These are phyloP conservation scores for Fagus sylvatica DNA, from an alignment of 306 rosid species.

Conservation along the genomic window DNA sequence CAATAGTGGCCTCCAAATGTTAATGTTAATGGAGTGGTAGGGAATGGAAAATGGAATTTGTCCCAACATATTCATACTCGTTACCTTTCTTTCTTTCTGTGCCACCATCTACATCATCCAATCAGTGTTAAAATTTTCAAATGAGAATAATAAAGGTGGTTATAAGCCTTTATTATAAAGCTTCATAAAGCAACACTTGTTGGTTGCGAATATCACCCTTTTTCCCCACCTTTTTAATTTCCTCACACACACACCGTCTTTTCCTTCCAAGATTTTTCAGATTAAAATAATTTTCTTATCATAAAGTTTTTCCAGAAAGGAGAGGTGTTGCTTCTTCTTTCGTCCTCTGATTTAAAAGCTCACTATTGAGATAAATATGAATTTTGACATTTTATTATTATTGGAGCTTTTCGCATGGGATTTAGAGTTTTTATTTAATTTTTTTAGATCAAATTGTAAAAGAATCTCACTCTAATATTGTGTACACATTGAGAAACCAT, in stretches of 20 bases:
- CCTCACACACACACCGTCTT: neutral
- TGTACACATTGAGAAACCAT: no score
- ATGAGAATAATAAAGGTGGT: constrained; percentile 54
- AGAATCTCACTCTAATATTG: neutral
- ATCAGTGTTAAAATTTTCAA: constrained; percentile 40
- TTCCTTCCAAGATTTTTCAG: neutral
- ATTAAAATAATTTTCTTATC: constrained; percentile 19
- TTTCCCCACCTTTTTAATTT: constrained; percentile 23
- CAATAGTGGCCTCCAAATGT: neutral
- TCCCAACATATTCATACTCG: constrained; percentile 41
- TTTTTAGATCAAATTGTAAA: neutral
- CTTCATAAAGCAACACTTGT: constrained; percentile 43
- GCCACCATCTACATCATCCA: constrained; percentile 56
- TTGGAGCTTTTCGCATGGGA: neutral
- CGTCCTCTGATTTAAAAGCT: constrained; percentile 32
- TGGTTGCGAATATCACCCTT: constrained; percentile 55
- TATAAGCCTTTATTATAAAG: constrained; percentile 38
- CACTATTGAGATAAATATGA: constrained; percentile 32
- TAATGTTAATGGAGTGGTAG: constrained; percentile 2
- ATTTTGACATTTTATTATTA: constrained; percentile 18
- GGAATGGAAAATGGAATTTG: constrained; percentile 30
- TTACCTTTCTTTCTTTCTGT: constrained; percentile 37
- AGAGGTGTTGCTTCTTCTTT: constrained; percentile 39
- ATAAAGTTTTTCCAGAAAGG: constrained; percentile 35
- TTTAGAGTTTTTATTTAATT: neutral